Base-by-base conservation (phyloP, 176 grass and related monocot species). In the Aechmea fasciata region DNA sequence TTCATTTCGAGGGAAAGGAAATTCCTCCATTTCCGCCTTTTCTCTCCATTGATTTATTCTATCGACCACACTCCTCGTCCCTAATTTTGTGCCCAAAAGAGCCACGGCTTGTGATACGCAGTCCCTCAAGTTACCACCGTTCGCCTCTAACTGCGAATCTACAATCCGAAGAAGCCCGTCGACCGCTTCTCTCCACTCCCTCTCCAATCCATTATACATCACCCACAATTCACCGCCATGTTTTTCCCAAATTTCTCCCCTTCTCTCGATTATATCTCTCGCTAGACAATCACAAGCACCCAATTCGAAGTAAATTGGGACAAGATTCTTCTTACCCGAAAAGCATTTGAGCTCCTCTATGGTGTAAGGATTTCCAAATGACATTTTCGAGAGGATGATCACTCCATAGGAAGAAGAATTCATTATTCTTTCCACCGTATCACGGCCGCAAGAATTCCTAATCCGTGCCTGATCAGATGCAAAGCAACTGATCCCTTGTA, bases 161-260 rank as follows among this genome's bases (percentile, higher is more conserved):
- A 87, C 71, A 73, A 83, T 79, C 77, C 86, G 79, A 26, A 87
- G 83, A 78, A 97, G 87, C 69, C 88, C 73, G 84, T 97, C 94
- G 66, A 97, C 51, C 9, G 84, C 85, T 72, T 97, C 89, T 80
- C 76, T 90, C 94, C 94, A 97, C 71, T 97, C 89, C 55, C 85
- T 80, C 70, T 92, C 89, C 52, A 97, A 68, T 29, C 94, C 94
- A 65, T 86, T 89, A 72, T 97, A 97, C 55, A 90, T 79, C 89
- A 97, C 87, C 94, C 94, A 97, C 22, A 97, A 74, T 69, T 97
- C 94, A 71, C 94, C 94, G 22, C 94, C 94, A 79, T 97, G 79
- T 73, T 87, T 92, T 70, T 97, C 89, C 94, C 94, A 97, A 71
- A 90, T 49, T 41, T 92, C 94, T 75, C 94, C 94, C 73, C 94